A percentile compares a stretch with the other conserved stretches of the same genome.
Evolutionary conservation across 2,329 filamentous ascomycete genomes (phyloP).

Genomic region (Cadophora malorum): DNA sequence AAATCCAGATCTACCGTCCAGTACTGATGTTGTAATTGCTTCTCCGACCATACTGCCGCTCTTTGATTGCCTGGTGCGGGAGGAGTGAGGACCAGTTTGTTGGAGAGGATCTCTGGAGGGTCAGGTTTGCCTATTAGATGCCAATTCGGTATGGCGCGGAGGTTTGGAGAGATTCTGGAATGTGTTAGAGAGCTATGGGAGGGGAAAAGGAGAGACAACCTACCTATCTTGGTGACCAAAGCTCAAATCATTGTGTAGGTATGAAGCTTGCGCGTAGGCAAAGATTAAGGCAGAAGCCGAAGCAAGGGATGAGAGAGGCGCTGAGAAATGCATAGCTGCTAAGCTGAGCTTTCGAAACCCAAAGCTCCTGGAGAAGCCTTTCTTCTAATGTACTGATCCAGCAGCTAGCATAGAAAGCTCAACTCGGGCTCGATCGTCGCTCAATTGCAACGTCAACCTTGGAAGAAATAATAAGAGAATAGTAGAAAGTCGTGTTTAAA

Average conservation of each 20-base stretch:
- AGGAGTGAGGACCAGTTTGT: constrained; percentile 91
- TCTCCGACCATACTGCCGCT: constrained; percentile 81
- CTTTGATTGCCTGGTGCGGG: constrained; percentile 84
- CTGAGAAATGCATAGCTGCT: constrained; percentile 36
- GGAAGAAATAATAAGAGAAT: not conserved
- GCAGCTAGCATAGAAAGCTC: constrained; percentile 17
- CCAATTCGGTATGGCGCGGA: constrained; percentile 42
- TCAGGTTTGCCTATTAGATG: constrained; percentile 52
- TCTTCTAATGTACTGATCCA: constrained; percentile 20
- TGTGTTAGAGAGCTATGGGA: constrained; percentile 23
- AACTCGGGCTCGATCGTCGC: constrained; percentile 5
- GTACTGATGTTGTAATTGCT: constrained; percentile 63
- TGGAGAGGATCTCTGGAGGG: constrained; percentile 74
- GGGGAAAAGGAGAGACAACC: constrained; percentile 24
- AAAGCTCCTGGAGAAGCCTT: not conserved
- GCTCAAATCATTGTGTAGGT: constrained; percentile 44
- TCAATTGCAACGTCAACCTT: not conserved
- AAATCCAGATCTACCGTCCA: constrained; percentile 90
- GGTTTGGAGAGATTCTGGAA: constrained; percentile 44
- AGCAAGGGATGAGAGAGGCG: constrained; percentile 38
- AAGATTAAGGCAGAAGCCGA: constrained; percentile 39
- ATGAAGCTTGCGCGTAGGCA: constrained; percentile 42
- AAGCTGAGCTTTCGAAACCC: constrained; percentile 15
- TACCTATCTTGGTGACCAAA: constrained; percentile 54
- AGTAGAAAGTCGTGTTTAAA: not conserved